Percentiles rank a stretch among this genome's conserved stretches.
Conservation (phyloP, 2,329 filamentous ascomycete genomes). For the Aspergillus puulaauensis region DNA sequence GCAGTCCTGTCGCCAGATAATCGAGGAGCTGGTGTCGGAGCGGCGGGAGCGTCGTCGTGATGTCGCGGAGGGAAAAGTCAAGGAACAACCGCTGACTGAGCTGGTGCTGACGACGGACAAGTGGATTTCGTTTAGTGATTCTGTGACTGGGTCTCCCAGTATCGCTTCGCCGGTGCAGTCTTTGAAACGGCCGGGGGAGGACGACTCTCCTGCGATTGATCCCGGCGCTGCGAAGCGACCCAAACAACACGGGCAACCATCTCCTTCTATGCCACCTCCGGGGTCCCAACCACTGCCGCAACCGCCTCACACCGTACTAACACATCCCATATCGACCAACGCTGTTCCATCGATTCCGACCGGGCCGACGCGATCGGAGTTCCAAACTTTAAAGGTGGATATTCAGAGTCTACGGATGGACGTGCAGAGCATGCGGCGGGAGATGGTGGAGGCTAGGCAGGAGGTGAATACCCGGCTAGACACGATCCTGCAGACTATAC, state of each 20-base stretch:
- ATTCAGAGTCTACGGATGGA: constrained; percentile 5
- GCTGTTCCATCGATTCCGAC: not conserved
- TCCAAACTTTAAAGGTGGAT: constrained; percentile 5
- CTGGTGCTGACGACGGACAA: constrained; percentile 8
- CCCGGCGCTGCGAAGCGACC: constrained; percentile 3
- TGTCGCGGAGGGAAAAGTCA: constrained; percentile 5
- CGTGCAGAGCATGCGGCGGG: constrained; percentile 2
- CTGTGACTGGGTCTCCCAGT: not conserved
- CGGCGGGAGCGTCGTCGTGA: constrained; percentile 5
- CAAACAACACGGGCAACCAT: not conserved
- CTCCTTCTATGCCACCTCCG: not conserved
- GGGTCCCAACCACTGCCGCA: not conserved
- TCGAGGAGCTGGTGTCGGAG: constrained; percentile 9
- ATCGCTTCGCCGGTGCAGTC: not conserved
- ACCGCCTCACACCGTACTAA: not conserved
- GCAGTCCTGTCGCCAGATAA: constrained; percentile 10
- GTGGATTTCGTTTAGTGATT: constrained; percentile 8
- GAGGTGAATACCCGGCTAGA: constrained; percentile 5
- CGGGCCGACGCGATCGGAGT: constrained; percentile 1
- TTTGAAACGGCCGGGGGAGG: not conserved
- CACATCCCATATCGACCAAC: not conserved
- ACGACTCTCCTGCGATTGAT: not conserved
- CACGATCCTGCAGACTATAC: constrained; percentile 1
- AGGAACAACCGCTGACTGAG: constrained; percentile 7
- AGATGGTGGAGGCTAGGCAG: constrained; percentile 1